A percentile compares a stretch with the other conserved stretches of the same genome.
Conservation (phyloP, 2,329 filamentous ascomycete species). For the Hypoxylon sp. region DNA sequence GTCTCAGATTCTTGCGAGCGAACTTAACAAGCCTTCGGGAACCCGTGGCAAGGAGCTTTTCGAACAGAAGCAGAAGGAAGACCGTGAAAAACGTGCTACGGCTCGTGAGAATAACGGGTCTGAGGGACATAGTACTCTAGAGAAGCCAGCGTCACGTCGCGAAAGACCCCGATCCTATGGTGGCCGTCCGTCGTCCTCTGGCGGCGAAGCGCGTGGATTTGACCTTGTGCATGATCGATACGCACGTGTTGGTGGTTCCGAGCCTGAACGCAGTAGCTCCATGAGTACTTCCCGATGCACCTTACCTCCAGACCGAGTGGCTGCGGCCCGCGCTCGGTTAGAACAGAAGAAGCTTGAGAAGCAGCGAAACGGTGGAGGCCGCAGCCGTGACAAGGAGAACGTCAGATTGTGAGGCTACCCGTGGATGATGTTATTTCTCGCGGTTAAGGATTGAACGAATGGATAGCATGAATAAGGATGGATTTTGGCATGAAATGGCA, state of each 20-base stretch:
- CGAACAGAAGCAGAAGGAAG: constrained; percentile 17
- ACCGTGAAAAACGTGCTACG: constrained; percentile 25
- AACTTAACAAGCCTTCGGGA: constrained; percentile 43
- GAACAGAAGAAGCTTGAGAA: constrained; percentile 69
- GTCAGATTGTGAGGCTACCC: constrained; percentile 62
- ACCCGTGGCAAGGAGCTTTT: constrained; percentile 20
- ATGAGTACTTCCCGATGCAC: constrained; percentile 60
- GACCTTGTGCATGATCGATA: constrained; percentile 64
- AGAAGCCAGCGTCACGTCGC: constrained; percentile 43
- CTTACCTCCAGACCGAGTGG: constrained; percentile 66
- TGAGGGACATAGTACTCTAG: constrained; percentile 41
- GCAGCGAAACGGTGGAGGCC: constrained; percentile 51
- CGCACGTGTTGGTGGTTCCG: constrained; percentile 61
- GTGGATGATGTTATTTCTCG: constrained; percentile 4
- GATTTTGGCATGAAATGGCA: constrained; percentile 26
- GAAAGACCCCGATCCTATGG: constrained; percentile 47
- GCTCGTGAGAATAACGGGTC: constrained; percentile 33
- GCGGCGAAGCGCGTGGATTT: constrained; percentile 56
- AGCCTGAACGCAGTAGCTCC: constrained; percentile 50
- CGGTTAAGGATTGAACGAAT: constrained; percentile 8
- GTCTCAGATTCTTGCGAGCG: constrained; percentile 48
- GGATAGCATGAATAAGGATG: constrained; percentile 22
- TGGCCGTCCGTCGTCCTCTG: constrained; percentile 48
- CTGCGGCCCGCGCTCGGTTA: constrained; percentile 69
- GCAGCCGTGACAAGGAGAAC: constrained; percentile 63